A percentile compares a stretch with the other conserved stretches of the same genome.
Evolutionary conservation across 1,139 yeast genomes (phyloP).

Genomic region (Pichia sp.): DNA sequence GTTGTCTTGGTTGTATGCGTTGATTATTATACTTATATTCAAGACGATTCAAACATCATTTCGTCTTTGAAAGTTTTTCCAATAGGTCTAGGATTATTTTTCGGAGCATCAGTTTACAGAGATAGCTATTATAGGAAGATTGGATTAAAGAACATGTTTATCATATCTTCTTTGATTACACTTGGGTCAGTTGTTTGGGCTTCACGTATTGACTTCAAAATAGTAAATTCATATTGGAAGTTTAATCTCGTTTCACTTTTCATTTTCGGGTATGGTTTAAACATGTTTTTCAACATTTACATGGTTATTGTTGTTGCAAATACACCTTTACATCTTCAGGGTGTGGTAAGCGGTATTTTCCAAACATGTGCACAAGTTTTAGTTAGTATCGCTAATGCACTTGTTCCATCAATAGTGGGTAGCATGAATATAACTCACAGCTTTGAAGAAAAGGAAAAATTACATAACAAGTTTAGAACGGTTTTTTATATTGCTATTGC

Average conservation of each 20-base stretch:
- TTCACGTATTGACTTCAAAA: constrained; percentile 20
- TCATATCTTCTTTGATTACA: constrained; percentile 16
- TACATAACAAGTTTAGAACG: constrained; percentile 9
- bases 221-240: constrained; percentile 26
- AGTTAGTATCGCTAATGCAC: constrained; percentile 24
- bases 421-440: constrained; percentile 11
- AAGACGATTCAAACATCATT: constrained; percentile 21
- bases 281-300: constrained; percentile 20
- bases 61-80: constrained; percentile 28
- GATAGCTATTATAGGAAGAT: constrained; percentile 11
- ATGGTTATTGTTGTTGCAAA: constrained; percentile 21
- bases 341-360: constrained; percentile 29
- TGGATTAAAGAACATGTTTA: constrained; percentile 18
- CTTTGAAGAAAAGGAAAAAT: constrained; percentile 1
- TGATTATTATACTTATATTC: constrained; percentile 17
- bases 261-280: constrained; percentile 17
- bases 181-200: constrained; percentile 21
- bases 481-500: constrained; percentile 11
- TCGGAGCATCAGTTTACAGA: constrained; percentile 13
- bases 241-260: constrained; percentile 22
- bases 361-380: constrained; percentile 29
- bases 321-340: constrained; percentile 30
- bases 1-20: constrained; percentile 11
- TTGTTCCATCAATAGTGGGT: constrained; percentile 25
- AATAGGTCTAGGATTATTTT: constrained; percentile 14